Evolutionary conservation across 108 stramenopile species (phyloP).

Genomic region (Cyclotella cryptica): DNA sequence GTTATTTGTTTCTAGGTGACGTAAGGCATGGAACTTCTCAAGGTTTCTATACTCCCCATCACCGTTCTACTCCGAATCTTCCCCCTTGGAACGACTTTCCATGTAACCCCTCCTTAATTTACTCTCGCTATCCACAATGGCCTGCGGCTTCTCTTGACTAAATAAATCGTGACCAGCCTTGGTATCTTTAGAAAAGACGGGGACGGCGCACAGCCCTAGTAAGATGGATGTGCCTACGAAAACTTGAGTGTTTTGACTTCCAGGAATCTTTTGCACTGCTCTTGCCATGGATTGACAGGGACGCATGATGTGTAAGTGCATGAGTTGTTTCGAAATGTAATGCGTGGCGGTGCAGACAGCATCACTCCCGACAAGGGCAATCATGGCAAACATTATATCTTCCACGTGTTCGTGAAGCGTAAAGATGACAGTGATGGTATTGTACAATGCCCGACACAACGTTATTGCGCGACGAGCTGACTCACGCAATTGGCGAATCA

Average conservation of each 20-base stretch:
- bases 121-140: constrained; percentile 65
- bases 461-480: neutral
- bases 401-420: too few species aligned
- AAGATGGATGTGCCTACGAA: constrained; percentile 67
- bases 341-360: too few species aligned
- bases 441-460: neutral
- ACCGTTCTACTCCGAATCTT: constrained; percentile 1
- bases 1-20: neutral
- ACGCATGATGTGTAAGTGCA: neutral
- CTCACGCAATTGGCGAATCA: constrained; percentile 28
- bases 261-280: constrained; percentile 55
- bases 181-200: constrained; percentile 69
- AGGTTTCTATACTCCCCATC: neutral
- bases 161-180: constrained; percentile 84
- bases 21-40: neutral
- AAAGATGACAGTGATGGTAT: too few species aligned
- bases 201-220: constrained; percentile 67
- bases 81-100: constrained; percentile 24
- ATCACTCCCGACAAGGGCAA: too few species aligned
- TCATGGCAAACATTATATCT: too few species aligned
- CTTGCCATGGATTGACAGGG: neutral
- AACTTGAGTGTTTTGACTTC: constrained; percentile 53
- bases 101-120: constrained; percentile 55
- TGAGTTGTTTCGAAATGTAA: neutral
- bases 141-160: constrained; percentile 79